Percentiles rank a stretch among this genome's conserved stretches.
These are phyloP conservation scores for Colletotrichum tropicicola DNA, from an alignment of 2,329 filamentous ascomycete genomes.

Conservation along the genomic window DNA sequence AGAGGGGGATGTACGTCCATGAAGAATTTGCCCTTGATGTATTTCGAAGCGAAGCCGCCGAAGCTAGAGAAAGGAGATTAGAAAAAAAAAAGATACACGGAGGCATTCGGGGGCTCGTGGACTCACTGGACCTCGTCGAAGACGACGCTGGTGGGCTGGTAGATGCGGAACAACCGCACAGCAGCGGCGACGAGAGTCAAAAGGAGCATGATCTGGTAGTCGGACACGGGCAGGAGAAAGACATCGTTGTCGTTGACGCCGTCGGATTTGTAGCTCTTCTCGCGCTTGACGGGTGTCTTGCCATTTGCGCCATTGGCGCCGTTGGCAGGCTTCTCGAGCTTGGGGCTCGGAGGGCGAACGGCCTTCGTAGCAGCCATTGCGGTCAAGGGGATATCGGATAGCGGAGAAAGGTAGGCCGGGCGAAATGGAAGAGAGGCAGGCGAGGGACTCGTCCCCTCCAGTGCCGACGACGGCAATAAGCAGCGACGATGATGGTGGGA, in stretches of 20 bases:
- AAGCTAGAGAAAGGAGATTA: conserved; percentile 67
- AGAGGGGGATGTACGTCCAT: conserved; percentile 99
- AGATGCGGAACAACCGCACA: conserved; percentile 94
- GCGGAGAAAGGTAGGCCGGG: background rate
- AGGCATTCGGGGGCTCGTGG: background rate
- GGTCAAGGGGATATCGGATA: background rate
- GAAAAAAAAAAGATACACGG: no score
- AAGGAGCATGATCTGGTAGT: conserved; percentile 80
- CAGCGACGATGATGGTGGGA: conserved; percentile 4
- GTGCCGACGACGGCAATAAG: background rate
- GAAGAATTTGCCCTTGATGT: conserved; percentile 99
- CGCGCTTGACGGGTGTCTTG: conserved; percentile 37
- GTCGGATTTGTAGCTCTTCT: conserved; percentile 75
- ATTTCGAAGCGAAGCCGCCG: conserved; percentile 97
- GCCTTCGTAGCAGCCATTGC: conserved; percentile 23
- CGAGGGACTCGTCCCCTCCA: background rate
- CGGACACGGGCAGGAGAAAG: conserved; percentile 82
- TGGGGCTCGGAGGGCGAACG: conserved; percentile 23
- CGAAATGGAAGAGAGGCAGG: background rate
- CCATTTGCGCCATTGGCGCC: conserved; percentile 14
- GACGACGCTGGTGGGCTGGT: conserved; percentile 94
- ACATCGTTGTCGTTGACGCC: conserved; percentile 91
- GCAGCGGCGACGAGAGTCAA: conserved; percentile 80
- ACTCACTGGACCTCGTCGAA: conserved; percentile 99
- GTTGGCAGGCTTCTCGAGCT: conserved; percentile 38